Base-by-base conservation (phyloP, 371 early-diverging fungal genomes). In the Nematocida ausubeli region DNA sequence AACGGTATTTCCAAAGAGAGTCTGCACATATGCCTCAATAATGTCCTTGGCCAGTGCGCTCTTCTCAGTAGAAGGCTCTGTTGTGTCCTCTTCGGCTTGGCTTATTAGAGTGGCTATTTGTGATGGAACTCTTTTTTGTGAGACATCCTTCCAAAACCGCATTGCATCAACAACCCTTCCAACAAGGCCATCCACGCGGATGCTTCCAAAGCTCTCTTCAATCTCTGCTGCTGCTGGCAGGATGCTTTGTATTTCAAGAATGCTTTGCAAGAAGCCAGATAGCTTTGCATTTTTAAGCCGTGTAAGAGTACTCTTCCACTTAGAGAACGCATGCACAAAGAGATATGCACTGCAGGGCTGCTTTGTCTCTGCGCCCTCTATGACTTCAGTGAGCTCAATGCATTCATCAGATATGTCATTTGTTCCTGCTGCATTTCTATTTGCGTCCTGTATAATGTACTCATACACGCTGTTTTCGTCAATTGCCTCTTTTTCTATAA, bases 391-490 rank as follows among this genome's bases (percentile, higher is more conserved):
- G 19, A 66, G 35, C 19, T 32, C 51, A 22, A 66, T 2, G 12
- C 22, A 64, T 14, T 49, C 67, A 42, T 65, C 65, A 34, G 12
- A 3, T 9, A 75, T 26, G 32, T 75, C 67, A 26, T 63, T 47
- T 12, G 63, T 47, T 2, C 78, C 78, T 28, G 56, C 28, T 9
- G 32, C 35, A 16, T 26, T 24, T 57, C 54, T 66, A 28, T 75
- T 47, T 39, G 66, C 63, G 2, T 64, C 65, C 0, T 4, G 35
- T 26, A 66, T 65, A 52, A 75, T 66, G 40, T 75, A 39, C n/a
- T 55, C 12, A 19, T 30, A 56, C n/a, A 75, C 30, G 22, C 50
- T 49, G 9, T 37, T 12, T 35, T 28, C 24, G 2, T 63, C 55
- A 24, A 75, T 28, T 14, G 50, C 78, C 19, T 75, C 44, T 28